Percentiles rank a stretch among this genome's conserved stretches.
Conservation (phyloP, 768 basidiomycete genomes). For the Suillus clintonianus region DNA sequence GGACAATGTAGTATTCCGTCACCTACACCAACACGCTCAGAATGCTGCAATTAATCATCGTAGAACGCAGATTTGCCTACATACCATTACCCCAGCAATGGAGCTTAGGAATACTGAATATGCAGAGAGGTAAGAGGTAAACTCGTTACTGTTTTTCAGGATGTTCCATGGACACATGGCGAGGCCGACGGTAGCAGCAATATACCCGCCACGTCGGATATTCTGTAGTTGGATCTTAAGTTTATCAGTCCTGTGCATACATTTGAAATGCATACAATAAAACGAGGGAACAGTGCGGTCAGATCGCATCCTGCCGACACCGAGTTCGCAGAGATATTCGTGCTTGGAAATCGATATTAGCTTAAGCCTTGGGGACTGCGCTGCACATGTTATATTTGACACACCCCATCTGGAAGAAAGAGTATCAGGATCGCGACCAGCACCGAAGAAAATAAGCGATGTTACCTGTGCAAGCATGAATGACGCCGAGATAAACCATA, state of each 20-base stretch:
- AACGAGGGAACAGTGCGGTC: conserved; percentile 76
- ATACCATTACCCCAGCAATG: conserved; percentile 78
- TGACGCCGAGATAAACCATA: conserved; percentile 77
- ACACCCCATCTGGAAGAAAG: conserved; percentile 28
- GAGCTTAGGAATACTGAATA: conserved; percentile 83
- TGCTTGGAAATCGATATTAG: conserved; percentile 39
- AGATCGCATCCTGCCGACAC: conserved; percentile 84
- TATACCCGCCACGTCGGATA: conserved; percentile 82
- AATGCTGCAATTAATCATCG: not conserved
- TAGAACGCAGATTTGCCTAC: conserved; percentile 10
- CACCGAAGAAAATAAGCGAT: not conserved
- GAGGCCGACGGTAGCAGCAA: conserved; percentile 77
- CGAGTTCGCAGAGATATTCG: conserved; percentile 82
- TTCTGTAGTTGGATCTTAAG: conserved; percentile 42
- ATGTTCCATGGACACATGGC: conserved; percentile 80
- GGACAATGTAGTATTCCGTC: conserved; percentile 76
- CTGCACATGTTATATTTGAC: conserved; percentile 16
- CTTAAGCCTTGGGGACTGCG: not conserved
- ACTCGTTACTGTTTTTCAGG: conserved; percentile 69
- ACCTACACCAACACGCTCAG: conserved; percentile 44
- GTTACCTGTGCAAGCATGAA: conserved; percentile 77
- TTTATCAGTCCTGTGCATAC: conserved; percentile 3
- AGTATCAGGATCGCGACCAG: conserved; percentile 9
- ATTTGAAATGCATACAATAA: conserved; percentile 49
- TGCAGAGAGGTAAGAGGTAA: conserved; percentile 80